These are phyloP conservation scores for Termitomyces sp. DNA, from an alignment of 768 basidiomycete species.

Conservation along the genomic window DNA sequence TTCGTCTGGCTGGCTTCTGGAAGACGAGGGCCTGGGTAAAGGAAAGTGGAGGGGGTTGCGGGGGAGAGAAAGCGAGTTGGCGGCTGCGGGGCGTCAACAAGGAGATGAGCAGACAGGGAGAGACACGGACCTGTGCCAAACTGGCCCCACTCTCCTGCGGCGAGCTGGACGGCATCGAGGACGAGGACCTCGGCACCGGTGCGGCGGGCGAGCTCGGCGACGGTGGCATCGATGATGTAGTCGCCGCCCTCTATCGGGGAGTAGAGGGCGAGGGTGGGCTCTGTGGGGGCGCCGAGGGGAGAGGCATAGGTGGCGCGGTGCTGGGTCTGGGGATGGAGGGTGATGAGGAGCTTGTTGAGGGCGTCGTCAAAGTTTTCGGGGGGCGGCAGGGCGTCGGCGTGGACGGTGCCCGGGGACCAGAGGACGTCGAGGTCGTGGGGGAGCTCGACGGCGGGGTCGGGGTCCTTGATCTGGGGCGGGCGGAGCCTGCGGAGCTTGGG, in stretches of 20 bases:
- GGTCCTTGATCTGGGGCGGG: constrained; percentile 27
- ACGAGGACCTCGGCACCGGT: constrained; percentile 79
- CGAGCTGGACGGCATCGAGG: constrained; percentile 78
- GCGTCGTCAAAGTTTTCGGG: constrained; percentile 73
- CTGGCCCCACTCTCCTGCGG: constrained; percentile 82
- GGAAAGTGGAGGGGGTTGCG: constrained; percentile 75
- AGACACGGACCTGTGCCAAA: constrained; percentile 66
- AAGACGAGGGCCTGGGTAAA: constrained; percentile 16
- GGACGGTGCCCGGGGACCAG: constrained; percentile 46
- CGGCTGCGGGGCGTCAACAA: constrained; percentile 39
- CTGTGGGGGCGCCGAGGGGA: constrained; percentile 46
- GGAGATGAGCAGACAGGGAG: neutral
- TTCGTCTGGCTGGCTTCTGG: constrained; percentile 36
- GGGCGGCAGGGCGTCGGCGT: constrained; percentile 49
- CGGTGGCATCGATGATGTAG: constrained; percentile 73
- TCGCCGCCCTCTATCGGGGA: constrained; percentile 86
- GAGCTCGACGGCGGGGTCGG: constrained; percentile 38
- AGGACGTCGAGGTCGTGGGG: constrained; percentile 57
- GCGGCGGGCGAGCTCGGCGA: constrained; percentile 68
- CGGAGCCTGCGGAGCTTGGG: constrained; percentile 34
- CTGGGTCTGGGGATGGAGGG: constrained; percentile 79
- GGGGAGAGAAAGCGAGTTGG: constrained; percentile 59
- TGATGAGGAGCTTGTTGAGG: constrained; percentile 68
- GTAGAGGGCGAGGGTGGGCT: constrained; percentile 82
- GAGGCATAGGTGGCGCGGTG: constrained; percentile 62